Conservation (phyloP, 306 rosid species). For the Cotoneaster glaucophyllus region DNA sequence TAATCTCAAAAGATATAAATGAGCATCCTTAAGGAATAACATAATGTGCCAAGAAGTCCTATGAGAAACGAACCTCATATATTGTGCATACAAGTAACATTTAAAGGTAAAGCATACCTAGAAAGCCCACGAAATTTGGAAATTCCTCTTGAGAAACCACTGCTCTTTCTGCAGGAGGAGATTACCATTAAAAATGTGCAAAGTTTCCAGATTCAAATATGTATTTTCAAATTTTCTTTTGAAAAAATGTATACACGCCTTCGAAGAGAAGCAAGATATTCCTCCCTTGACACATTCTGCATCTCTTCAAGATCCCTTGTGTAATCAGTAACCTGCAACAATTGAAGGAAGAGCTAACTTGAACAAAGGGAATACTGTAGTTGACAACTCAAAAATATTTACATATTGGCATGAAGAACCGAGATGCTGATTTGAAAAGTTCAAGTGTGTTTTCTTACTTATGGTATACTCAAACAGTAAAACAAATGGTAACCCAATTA, state of each 20-base stretch:
- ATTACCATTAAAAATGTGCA: conserved; percentile 25
- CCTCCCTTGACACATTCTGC: conserved; percentile 94
- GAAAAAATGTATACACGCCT: conserved; percentile 36
- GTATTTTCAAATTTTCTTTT: background rate
- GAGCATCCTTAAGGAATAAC: background rate
- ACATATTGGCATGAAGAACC: conserved; percentile 4
- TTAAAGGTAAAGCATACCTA: conserved; percentile 47
- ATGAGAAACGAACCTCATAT: background rate
- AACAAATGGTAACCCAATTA: background rate
- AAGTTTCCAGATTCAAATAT: conserved; percentile 6
- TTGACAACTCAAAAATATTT: background rate
- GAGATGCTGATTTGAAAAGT: background rate
- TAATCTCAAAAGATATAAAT: background rate
- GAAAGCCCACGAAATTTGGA: conserved; percentile 91
- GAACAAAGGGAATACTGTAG: background rate
- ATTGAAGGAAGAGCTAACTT: background rate
- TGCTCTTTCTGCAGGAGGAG: conserved; percentile 80
- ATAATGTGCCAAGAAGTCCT: background rate
- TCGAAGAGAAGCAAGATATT: conserved; percentile 90
- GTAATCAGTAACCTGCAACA: conserved; percentile 87
- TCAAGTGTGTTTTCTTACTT: background rate
- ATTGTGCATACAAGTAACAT: background rate
- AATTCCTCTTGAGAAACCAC: conserved; percentile 95
- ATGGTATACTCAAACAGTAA: background rate
- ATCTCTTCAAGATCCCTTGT: conserved; percentile 96